Evolutionary conservation across 2,329 filamentous ascomycete genomes (phyloP).

Genomic region (Magnaporthales sp.): DNA sequence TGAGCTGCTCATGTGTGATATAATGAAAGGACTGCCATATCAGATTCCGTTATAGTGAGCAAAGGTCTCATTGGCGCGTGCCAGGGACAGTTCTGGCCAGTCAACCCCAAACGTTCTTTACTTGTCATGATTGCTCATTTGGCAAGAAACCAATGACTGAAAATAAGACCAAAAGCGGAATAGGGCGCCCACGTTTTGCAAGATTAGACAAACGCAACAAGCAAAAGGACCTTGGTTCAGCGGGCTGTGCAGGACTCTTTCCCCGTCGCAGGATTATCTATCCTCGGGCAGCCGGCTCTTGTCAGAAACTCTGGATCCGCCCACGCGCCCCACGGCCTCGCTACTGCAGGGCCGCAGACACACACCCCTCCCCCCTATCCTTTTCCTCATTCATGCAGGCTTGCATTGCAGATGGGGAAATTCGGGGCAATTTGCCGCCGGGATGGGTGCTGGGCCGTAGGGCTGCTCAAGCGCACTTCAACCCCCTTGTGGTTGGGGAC

Average conservation of each 20-base stretch:
- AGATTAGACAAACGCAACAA: neutral
- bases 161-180: neutral
- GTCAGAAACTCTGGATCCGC: neutral
- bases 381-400: neutral
- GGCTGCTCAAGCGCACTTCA: neutral
- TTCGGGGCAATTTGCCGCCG: neutral
- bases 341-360: neutral
- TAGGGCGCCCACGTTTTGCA: neutral
- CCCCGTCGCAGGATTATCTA: neutral
- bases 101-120: neutral
- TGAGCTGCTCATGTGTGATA: neutral
- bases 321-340: too few species aligned
- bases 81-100: neutral
- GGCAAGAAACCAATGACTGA: neutral
- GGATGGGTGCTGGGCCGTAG: neutral
- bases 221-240: neutral
- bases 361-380: too few species aligned
- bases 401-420: neutral
- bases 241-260: neutral
- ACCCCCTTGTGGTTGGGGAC: neutral
- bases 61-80: neutral
- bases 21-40: neutral
- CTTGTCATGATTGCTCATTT: neutral
- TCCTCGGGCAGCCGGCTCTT: neutral
- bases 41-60: neutral